Conservation (phyloP, 495 filamentous ascomycete species). For the Lasiosphaeriaceae sp. region DNA sequence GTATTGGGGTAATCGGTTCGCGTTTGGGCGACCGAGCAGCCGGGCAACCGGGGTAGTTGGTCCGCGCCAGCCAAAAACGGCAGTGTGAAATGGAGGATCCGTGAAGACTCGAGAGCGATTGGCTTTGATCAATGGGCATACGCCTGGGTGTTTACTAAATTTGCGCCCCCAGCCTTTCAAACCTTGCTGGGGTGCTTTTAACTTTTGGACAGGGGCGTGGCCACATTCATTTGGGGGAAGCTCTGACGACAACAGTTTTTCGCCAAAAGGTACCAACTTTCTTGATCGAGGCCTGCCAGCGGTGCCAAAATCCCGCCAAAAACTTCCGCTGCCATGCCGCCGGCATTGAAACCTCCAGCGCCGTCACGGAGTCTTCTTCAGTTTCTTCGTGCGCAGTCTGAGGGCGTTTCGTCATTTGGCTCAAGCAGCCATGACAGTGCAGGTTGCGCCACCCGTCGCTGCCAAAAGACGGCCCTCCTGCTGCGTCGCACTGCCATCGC, state of each 20-base stretch:
- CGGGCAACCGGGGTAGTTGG: no score
- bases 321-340: slow-evolving; percentile 28
- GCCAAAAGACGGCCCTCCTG: background rate
- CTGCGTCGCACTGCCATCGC: slow-evolving; percentile 24
- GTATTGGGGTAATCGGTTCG: no score
- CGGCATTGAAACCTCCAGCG: slow-evolving; percentile 35
- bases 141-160: no score
- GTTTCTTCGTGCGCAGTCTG: slow-evolving; percentile 59
- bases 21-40: no score
- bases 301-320: background rate
- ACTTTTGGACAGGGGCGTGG: no score
- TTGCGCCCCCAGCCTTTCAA: no score
- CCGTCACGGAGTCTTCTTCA: slow-evolving; percentile 62
- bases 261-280: background rate
- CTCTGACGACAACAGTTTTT: background rate
- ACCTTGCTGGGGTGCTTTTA: no score
- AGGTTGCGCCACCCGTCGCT: slow-evolving; percentile 12
- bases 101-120: no score
- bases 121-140: no score
- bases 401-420: slow-evolving; percentile 48
- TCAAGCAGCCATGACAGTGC: slow-evolving; percentile 20
- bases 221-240: background rate
- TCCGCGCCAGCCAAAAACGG: no score
- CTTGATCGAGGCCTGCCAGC: background rate
- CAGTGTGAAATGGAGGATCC: no score